Evolutionary conservation across 148 eudicot genomes (phyloP).

Genomic region (Camellia granthamiana): DNA sequence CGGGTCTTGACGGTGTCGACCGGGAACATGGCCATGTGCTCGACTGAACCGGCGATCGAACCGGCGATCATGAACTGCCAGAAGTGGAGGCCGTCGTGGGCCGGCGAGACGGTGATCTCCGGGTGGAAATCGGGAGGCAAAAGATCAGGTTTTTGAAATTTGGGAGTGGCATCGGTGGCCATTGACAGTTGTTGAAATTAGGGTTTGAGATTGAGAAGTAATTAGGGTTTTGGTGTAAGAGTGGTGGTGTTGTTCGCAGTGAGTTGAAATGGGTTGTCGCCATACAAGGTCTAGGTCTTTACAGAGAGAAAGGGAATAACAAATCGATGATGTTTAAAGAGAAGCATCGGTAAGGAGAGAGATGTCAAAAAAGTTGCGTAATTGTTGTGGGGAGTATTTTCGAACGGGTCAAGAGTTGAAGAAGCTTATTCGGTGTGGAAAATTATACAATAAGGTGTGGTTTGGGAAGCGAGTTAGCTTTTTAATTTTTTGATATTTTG

Average conservation of each 20-base stretch:
- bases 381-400: neutral
- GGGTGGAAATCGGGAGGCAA: constrained; percentile 40
- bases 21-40: constrained; percentile 96
- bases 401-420: neutral
- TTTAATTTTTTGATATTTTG: too few species aligned
- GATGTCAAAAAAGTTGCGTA: neutral
- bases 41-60: constrained; percentile 78
- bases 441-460: too few species aligned
- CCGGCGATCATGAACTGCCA: constrained; percentile 93
- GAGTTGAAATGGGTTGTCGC: constrained; percentile 10
- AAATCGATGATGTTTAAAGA: neutral
- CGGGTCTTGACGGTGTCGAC: constrained; percentile 85
- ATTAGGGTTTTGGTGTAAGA: neutral
- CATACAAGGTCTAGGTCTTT: neutral
- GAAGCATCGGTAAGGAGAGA: neutral
- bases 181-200: constrained; percentile 16
- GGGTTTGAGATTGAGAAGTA: constrained; percentile 12
- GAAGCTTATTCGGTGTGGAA: neutral
- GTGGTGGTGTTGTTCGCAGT: neutral
- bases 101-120: constrained; percentile 23
- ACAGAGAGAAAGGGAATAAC: neutral
- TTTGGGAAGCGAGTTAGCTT: too few species aligned
- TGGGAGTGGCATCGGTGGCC: constrained; percentile 50
- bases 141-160: constrained; percentile 58
- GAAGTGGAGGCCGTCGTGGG: constrained; percentile 74